A percentile compares a stretch with the other conserved stretches of the same genome.
Conservation (phyloP, 2,329 filamentous ascomycete genomes). For the Nemania sp. region DNA sequence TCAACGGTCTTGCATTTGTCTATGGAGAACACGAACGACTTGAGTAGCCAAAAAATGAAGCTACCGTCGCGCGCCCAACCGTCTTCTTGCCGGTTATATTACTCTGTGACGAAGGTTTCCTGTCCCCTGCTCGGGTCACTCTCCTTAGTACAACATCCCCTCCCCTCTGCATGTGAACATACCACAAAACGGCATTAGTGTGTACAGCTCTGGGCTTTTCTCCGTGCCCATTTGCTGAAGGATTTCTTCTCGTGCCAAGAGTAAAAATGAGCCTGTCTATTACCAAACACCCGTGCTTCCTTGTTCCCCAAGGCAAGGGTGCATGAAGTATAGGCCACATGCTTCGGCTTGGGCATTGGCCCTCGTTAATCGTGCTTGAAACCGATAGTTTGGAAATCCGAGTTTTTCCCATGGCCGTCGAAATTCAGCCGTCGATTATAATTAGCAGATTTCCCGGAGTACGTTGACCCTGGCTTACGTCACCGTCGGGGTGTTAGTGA, state of each 20-base stretch:
- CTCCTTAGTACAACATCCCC: background rate
- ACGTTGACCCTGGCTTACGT: background rate
- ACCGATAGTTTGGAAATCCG: background rate
- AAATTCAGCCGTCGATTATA: background rate
- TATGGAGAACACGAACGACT: constrained; percentile 49
- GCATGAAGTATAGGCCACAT: constrained; percentile 74
- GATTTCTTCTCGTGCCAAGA: constrained; percentile 65
- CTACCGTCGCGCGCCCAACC: constrained; percentile 47
- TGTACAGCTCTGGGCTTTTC: constrained; percentile 61
- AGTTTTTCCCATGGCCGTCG: background rate
- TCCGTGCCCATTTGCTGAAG: constrained; percentile 60
- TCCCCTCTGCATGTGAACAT: constrained; percentile 28
- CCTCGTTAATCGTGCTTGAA: background rate
- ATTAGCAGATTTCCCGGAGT: background rate
- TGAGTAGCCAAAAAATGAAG: constrained; percentile 48
- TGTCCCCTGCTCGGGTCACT: constrained; percentile 1
- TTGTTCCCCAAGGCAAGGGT: constrained; percentile 57
- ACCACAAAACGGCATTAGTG: constrained; percentile 59
- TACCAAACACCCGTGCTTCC: constrained; percentile 73
- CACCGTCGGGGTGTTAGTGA: background rate
- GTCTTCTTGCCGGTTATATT: constrained; percentile 23
- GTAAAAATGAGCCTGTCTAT: constrained; percentile 59
- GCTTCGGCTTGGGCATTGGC: constrained; percentile 8
- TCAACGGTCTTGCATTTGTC: constrained; percentile 52
- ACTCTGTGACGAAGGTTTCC: constrained; percentile 23